These are phyloP conservation scores for Hymenoscyphus fraxineus DNA, from an alignment of 2,329 filamentous ascomycete species.

Conservation along the genomic window DNA sequence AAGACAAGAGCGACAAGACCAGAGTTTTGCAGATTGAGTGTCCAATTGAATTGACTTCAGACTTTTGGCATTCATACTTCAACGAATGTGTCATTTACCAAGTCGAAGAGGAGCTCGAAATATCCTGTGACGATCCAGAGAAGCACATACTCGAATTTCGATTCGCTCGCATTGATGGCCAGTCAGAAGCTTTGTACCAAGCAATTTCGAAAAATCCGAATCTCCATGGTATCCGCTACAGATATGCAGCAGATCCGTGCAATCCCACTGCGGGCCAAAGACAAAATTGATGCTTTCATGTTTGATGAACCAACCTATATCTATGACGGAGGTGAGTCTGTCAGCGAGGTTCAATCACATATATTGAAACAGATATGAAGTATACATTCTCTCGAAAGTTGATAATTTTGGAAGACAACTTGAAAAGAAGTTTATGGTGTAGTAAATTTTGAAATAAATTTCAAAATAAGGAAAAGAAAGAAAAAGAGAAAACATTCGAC, in stretches of 20 bases:
- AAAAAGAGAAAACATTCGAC: too few species aligned
- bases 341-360: neutral
- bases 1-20: neutral
- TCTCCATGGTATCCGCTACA: neutral
- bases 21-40: constrained; percentile 6
- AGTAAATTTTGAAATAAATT: too few species aligned
- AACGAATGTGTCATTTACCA: constrained; percentile 7
- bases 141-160: constrained; percentile 8
- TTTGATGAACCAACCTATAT: too few species aligned
- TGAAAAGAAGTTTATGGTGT: neutral
- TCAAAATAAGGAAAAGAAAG: too few species aligned
- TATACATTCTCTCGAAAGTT: neutral
- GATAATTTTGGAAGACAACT: neutral
- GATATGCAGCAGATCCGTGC: constrained; percentile 14
- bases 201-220: neutral
- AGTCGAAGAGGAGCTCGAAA: constrained; percentile 1
- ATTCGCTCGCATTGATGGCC: constrained; percentile 13
- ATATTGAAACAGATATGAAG: neutral
- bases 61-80: constrained; percentile 7
- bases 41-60: neutral
- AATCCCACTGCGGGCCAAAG: constrained; percentile 6
- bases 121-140: neutral
- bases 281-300: neutral
- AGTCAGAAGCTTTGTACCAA: constrained; percentile 8
- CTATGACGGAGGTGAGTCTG: neutral